Conservation (phyloP, 345 rosid genomes). For the Psidium guajava region DNA sequence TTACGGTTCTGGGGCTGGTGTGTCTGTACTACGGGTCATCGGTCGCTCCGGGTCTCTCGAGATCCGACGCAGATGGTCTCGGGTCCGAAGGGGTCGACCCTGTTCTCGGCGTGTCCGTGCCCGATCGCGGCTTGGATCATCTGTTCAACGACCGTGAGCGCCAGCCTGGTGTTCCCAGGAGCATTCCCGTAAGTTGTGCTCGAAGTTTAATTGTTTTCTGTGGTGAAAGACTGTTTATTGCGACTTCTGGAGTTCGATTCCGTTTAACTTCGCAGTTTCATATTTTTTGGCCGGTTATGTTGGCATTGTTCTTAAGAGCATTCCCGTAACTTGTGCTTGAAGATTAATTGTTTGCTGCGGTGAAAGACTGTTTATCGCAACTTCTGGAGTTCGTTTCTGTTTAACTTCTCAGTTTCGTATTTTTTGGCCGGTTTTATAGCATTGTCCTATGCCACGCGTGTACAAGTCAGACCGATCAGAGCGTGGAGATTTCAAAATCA, state of each 20-base stretch:
- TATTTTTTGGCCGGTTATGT: too few relatives aligned
- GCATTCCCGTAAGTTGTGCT: conserved; percentile 47
- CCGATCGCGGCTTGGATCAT: conserved; percentile 20
- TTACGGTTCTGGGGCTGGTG: conserved; percentile 49
- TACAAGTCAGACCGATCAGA: neutral
- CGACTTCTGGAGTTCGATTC: too few relatives aligned
- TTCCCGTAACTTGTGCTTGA: conserved; percentile 38
- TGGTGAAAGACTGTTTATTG: too few relatives aligned
- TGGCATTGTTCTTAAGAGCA: conserved; percentile 28
- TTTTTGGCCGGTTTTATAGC: neutral
- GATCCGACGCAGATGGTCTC: conserved; percentile 29
- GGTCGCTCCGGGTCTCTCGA: conserved; percentile 58
- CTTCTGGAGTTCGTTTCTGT: neutral
- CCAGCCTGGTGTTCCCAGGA: conserved; percentile 32
- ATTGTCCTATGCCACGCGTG: neutral
- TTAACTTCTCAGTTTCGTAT: neutral
- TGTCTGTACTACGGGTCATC: conserved; percentile 72
- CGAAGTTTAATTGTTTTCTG: neutral
- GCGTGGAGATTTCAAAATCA: neutral
- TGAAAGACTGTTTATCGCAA: neutral
- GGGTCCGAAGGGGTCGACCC: conserved; percentile 24
- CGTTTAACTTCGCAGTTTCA: too few relatives aligned
- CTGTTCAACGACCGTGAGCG: conserved; percentile 20
- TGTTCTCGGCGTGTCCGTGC: conserved; percentile 10
- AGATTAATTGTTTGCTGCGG: neutral